A percentile compares a stretch with the other conserved stretches of the same genome.
Evolutionary conservation across 306 rosid genomes (phyloP).

Genomic region (Cicer bijugum): DNA sequence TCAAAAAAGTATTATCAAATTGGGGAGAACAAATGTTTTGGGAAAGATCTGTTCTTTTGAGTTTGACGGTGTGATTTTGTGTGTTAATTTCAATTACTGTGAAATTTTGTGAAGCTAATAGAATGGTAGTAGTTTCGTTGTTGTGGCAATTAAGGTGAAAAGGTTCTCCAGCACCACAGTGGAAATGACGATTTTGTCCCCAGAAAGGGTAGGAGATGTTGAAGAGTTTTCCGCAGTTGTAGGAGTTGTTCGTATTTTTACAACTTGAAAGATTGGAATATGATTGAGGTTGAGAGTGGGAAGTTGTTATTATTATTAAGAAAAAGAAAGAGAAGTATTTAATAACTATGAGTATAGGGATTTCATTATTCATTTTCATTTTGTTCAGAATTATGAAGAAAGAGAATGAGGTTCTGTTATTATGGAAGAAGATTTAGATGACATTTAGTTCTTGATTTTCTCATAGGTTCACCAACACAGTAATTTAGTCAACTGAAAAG

Average conservation of each 20-base stretch:
- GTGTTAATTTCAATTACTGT: background rate
- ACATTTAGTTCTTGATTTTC: no score
- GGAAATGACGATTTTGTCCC: background rate
- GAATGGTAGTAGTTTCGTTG: background rate
- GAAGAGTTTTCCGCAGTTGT: background rate
- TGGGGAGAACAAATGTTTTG: background rate
- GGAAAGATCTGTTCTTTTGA: background rate
- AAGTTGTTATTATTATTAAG: background rate
- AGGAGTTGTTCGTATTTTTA: background rate
- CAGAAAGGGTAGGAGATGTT: slow-evolving; percentile 5
- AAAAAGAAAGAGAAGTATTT: background rate
- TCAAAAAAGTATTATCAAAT: background rate
- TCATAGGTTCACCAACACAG: no score
- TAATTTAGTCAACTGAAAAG: no score
- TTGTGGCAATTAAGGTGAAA: background rate
- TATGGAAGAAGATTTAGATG: no score
- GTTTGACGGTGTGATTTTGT: background rate
- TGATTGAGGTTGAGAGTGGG: background rate
- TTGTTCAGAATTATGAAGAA: no score
- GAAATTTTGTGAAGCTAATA: slow-evolving; percentile 4
- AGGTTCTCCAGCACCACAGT: background rate
- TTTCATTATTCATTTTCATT: no score
- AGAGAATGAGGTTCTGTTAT: no score
- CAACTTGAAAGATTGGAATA: background rate
- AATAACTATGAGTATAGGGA: background rate